Evolutionary conservation across 2,329 filamentous ascomycete genomes (phyloP), one percentile per base, ranked within the genome.

Genomic region (Trichoderma brevicompactum): DNA sequence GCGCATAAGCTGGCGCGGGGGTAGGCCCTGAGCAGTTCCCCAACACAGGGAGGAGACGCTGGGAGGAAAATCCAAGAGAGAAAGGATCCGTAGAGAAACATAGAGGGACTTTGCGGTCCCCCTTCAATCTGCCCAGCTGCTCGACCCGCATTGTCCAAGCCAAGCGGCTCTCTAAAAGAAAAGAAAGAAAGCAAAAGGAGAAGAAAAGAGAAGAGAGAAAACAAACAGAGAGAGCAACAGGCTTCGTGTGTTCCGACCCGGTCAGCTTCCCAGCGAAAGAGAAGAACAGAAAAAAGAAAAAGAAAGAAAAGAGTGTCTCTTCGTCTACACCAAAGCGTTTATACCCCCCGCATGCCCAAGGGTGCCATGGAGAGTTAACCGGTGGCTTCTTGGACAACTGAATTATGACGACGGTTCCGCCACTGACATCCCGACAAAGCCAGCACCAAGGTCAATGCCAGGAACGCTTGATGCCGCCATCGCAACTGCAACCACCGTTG

Each of bases 301-400:
- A 8, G 10, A 40, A 38, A 19, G 32, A 40, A 40, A 19, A 38
- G 38, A 28, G 61, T 40, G 41, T 38, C 50, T 64, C 41, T 44
- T 28, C 52, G 34, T 49, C 61, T 46, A 55, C 50, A 49, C 41
- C 61, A 55, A 23, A 48, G 43, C 52, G 19, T 49, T 55, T 38
- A 48, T 19, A 48, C 54, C 40, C 54, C 46, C 53, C 48, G 65
- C 60, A 49, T 66, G 48, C 34, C 53, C 61, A 38, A 55, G 63
- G 44, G 54, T 66, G 65, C 65, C 60, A 66, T 66, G 65, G 65
- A 64, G 65, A 64, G 61, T 58, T 66, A 53, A 65, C 48, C 40
- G 54, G 48, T 52, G 54, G 17, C 50, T 38, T 44, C 49, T 59
- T 53, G 60, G 65, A 64, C 65, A 58, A 53, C 52, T 53, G 54